These are phyloP conservation scores for Epipyxis sp. DNA, from an alignment of 108 stramenopile genomes.

Conservation along the genomic window DNA sequence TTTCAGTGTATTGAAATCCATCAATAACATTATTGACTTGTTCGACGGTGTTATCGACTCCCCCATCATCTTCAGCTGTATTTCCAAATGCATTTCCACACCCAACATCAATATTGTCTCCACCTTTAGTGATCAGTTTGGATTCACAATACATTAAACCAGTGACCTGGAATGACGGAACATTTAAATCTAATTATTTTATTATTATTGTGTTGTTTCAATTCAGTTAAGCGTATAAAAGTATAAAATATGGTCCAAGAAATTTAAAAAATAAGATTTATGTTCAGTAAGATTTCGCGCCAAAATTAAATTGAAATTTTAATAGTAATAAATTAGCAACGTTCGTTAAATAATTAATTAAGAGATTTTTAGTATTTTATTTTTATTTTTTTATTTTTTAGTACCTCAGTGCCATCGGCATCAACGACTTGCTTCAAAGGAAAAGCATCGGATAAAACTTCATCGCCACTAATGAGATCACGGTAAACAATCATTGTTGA, in stretches of 20 bases:
- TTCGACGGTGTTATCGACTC: conserved; percentile 21
- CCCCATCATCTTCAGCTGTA: conserved; percentile 15
- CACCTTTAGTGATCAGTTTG: conserved; percentile 10
- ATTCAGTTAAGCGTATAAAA: too few relatives aligned
- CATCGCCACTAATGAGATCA: conserved; percentile 32
- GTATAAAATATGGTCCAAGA: neutral
- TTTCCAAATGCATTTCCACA: conserved; percentile 30
- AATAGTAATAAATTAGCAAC: too few relatives aligned
- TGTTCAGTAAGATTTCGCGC: neutral
- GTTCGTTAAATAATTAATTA: too few relatives aligned
- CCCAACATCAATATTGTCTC: conserved; percentile 28
- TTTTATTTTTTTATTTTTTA: too few relatives aligned
- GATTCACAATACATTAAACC: conserved; percentile 32
- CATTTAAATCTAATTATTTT: too few relatives aligned
- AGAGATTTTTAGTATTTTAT: too few relatives aligned
- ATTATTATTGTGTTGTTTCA: too few relatives aligned
- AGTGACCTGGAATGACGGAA: neutral
- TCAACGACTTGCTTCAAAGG: conserved; percentile 30
- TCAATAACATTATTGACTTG: conserved; percentile 34
- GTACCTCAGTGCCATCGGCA: neutral
- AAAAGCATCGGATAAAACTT: conserved; percentile 22
- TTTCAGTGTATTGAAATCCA: conserved; percentile 34
- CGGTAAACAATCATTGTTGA: conserved; percentile 34
- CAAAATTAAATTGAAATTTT: too few relatives aligned
- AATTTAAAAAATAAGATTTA: neutral